A percentile compares a stretch with the other conserved stretches of the same genome.
Conservation (phyloP, 2,329 filamentous ascomycete species). For the Dryadomyces sulphureus region DNA sequence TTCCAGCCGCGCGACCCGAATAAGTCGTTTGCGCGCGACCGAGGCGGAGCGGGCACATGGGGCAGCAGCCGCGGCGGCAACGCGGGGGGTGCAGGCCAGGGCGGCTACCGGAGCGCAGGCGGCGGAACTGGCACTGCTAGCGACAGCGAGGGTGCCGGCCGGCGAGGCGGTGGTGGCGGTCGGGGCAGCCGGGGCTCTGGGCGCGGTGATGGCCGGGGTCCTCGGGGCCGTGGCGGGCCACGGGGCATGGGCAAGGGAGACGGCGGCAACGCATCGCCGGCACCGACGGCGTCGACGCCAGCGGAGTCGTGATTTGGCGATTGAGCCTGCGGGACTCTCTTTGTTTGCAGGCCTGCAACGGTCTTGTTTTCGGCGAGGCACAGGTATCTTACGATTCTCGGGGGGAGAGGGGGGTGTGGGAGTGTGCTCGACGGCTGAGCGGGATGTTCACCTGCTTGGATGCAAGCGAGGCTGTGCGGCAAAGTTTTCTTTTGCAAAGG, state of each 20-base stretch:
- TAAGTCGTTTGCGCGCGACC: slow-evolving; percentile 30
- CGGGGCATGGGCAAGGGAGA: slow-evolving; percentile 32
- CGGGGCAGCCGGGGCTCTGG: slow-evolving; percentile 31
- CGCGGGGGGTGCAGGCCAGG: slow-evolving; percentile 31
- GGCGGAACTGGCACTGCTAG: slow-evolving; percentile 68
- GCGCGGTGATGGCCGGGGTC: slow-evolving; percentile 40
- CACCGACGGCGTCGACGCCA: slow-evolving; percentile 34
- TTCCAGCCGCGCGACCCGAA: slow-evolving; percentile 44
- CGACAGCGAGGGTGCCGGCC: slow-evolving; percentile 43
- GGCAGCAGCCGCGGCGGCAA: slow-evolving; percentile 46
- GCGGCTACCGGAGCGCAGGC: slow-evolving; percentile 73
- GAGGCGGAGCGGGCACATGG: slow-evolving; percentile 52
- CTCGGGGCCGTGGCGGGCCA: slow-evolving; percentile 40
- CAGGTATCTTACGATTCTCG: not conserved
- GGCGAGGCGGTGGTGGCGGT: slow-evolving; percentile 41
- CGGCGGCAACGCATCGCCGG: slow-evolving; percentile 37
- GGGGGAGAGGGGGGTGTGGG: not conserved
- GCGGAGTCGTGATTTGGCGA: slow-evolving; percentile 15
- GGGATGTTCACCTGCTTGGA: not conserved
- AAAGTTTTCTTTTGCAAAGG: not conserved
- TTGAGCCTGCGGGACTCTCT: too few relatives aligned
- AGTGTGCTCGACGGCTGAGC: not conserved
- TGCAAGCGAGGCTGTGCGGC: not conserved
- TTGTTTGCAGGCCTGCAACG: too few relatives aligned
- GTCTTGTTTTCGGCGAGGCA: too few relatives aligned